Percentiles rank a stretch among this genome's conserved stretches.
Evolutionary conservation across 1,139 yeast genomes (phyloP).

Genomic region (Sugiyamaella xylanicola): DNA sequence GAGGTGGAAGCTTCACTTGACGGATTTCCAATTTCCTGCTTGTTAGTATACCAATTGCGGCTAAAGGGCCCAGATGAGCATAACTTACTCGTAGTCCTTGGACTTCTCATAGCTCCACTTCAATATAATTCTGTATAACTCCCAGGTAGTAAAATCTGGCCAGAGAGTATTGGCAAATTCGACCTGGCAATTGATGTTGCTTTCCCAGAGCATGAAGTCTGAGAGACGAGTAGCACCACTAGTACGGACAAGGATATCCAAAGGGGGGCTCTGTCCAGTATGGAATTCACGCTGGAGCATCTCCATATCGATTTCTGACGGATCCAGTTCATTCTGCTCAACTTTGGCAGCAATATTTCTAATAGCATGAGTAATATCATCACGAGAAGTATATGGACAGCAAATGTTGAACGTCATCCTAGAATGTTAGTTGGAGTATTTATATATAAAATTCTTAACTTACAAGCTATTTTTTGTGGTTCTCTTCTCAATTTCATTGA

Average conservation of each 20-base stretch:
- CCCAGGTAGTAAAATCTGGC: slow-evolving; percentile 79
- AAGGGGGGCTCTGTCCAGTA: slow-evolving; percentile 69
- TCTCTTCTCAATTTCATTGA: slow-evolving; percentile 63
- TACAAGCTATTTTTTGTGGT: slow-evolving; percentile 59
- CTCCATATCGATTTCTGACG: slow-evolving; percentile 48
- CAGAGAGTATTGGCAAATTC: slow-evolving; percentile 78
- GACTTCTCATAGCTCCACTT: slow-evolving; percentile 50
- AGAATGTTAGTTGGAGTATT: not conserved
- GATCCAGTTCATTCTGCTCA: slow-evolving; percentile 36
- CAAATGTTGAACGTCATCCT: slow-evolving; percentile 85
- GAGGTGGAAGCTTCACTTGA: slow-evolving; percentile 26
- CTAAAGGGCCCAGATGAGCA: no score
- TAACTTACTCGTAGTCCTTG: slow-evolving; percentile 24
- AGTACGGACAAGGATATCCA: slow-evolving; percentile 82
- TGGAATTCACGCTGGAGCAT: slow-evolving; percentile 59
- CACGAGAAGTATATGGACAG: slow-evolving; percentile 92
- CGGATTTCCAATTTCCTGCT: slow-evolving; percentile 24
- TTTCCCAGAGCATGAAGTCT: slow-evolving; percentile 84
- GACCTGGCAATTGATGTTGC: slow-evolving; percentile 55
- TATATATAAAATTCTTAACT: slow-evolving; percentile 17
- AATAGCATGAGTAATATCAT: slow-evolving; percentile 79
- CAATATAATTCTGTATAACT: slow-evolving; percentile 58
- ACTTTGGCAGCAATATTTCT: slow-evolving; percentile 45
- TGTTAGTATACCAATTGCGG: slow-evolving; percentile 7
- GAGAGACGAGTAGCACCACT: slow-evolving; percentile 85